Evolutionary conservation across 2,329 filamentous ascomycete genomes (phyloP), one percentile per base, ranked within the genome.

Genomic region (Penicillium paneum): DNA sequence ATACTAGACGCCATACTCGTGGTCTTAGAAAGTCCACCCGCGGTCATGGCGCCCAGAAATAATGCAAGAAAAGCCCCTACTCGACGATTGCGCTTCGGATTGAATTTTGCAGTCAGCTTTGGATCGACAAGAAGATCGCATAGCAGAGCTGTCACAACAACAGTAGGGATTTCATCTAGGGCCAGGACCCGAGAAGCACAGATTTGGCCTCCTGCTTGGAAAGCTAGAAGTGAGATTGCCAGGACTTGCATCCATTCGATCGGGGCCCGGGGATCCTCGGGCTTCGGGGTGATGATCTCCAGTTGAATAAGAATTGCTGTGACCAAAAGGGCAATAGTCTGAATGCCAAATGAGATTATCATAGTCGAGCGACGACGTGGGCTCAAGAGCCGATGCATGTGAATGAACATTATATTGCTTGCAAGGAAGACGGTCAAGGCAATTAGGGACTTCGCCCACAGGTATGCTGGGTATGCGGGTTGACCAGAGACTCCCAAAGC

Each of bases 381-480:
- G 3, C 49, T 59, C 26, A 73, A 61, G 15, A 62, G 50, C 5
- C 74, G 68, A 21, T 68, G 69, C 7, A 70, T 46, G 24, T 68
- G 60, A 42, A 68, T 73, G 65, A 76, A 77, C 60, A 75, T 67
- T 31, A 78, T 40, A 19, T 71, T 71, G 55, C 74, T 70, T 11
- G 65, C 17, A n/a, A 75, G 55, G 60, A 76, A 78, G 31, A 70
- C 63, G 8, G 55, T 57, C 1, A 78, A 64, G n/a, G 74, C 67
- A 19, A 72, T 71, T 32, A 77, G 67, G 4, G 74, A 74, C 58
- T 77, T 77, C 56, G 72, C 70, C 70, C 74, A 77, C 40, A 72
- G 71, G 48, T 72, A 73, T 6, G 66, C 62, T 31, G 74, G 74
- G 34, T 69, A 68, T 29, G 64, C 58, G n/a, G 74, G 75, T 55